These are phyloP conservation scores for Candida sithepensis DNA, from an alignment of 805 yeast species.

Conservation along the genomic window DNA sequence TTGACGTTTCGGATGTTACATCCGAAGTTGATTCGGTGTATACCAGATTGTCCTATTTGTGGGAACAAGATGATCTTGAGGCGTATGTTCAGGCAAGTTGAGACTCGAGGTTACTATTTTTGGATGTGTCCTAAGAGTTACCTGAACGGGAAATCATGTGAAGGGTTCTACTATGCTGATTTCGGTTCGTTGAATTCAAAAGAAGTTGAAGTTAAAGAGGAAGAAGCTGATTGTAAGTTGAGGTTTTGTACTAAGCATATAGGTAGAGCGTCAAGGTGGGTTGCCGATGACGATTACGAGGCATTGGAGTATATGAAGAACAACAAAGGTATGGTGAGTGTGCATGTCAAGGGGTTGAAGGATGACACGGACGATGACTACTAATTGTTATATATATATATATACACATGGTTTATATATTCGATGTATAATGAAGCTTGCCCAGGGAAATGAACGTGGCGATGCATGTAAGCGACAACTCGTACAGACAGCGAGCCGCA, in stretches of 20 bases:
- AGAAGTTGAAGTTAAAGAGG: not conserved
- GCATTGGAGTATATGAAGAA: conserved; percentile 5
- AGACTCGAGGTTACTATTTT: conserved; percentile 52
- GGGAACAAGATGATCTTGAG: conserved; percentile 48
- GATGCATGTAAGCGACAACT: too few relatives aligned
- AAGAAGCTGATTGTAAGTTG: not conserved
- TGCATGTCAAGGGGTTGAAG: not conserved
- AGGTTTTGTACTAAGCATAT: conserved; percentile 29
- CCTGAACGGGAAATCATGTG: conserved; percentile 40
- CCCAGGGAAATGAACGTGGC: too few relatives aligned
- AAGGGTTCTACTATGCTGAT: conserved; percentile 48
- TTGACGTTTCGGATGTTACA: conserved; percentile 62
- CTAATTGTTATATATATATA: not conserved
- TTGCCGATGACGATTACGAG: conserved; percentile 37
- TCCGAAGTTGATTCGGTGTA: conserved; percentile 30
- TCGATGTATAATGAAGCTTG: too few relatives aligned
- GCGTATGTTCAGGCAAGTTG: conserved; percentile 45
- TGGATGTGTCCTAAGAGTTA: conserved; percentile 61
- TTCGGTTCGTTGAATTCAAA: conserved; percentile 34
- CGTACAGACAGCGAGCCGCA: too few relatives aligned
- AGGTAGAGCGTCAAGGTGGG: conserved; percentile 41
- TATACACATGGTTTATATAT: too few relatives aligned
- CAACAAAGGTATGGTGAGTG: not conserved
- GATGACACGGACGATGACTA: not conserved
- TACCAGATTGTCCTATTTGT: conserved; percentile 44